A percentile compares a stretch with the other conserved stretches of the same genome.
These are phyloP conservation scores for Tephrocybe sp. DNA, from an alignment of 768 basidiomycete genomes.

Conservation along the genomic window DNA sequence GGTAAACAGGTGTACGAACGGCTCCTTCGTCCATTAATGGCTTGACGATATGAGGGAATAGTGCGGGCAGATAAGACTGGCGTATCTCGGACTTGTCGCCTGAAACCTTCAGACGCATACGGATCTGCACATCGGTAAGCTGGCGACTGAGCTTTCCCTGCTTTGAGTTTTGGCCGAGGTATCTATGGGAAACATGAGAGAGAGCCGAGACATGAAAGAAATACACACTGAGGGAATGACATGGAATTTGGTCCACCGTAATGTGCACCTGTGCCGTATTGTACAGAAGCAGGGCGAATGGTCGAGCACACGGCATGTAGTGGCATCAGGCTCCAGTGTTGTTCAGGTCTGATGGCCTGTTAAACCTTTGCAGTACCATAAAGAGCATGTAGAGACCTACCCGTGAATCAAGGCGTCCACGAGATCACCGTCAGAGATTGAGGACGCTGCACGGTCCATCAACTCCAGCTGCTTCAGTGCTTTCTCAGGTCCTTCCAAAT, in stretches of 20 bases:
- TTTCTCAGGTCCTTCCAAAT: constrained; percentile 62
- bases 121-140: constrained; percentile 87
- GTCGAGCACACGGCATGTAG: constrained; percentile 90
- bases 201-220: constrained; percentile 3
- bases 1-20: no score
- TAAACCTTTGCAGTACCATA: background rate
- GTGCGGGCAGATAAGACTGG: constrained; percentile 87
- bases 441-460: constrained; percentile 86
- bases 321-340: constrained; percentile 96
- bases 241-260: constrained; percentile 68
- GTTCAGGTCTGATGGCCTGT: constrained; percentile 63
- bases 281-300: constrained; percentile 79
- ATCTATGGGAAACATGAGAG: constrained; percentile 47
- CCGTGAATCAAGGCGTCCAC: constrained; percentile 94
- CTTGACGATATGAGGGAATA: constrained; percentile 77
- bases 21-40: constrained; percentile 75
- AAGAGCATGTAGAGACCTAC: constrained; percentile 39
- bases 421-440: constrained; percentile 93
- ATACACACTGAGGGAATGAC: constrained; percentile 80
- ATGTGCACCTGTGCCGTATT: constrained; percentile 73
- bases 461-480: constrained; percentile 72
- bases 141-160: constrained; percentile 78
- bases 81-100: constrained; percentile 89
- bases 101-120: constrained; percentile 93
- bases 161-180: constrained; percentile 98